phyloP scores from a whole-genome alignment of 768 basidiomycete genomes.

The Podaxis mareebaensis region DNA sequence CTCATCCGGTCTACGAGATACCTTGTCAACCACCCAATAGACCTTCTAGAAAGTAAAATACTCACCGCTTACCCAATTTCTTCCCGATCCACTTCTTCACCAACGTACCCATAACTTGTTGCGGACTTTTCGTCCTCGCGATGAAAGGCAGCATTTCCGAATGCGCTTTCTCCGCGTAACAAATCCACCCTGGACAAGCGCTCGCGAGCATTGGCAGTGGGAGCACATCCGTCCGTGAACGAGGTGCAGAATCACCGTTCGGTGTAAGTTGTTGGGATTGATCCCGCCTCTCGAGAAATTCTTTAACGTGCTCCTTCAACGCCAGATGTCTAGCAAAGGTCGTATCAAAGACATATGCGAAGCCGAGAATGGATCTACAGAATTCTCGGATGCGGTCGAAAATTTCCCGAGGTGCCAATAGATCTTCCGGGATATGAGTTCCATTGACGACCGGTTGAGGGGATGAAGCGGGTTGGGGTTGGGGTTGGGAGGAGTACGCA shows the following conservation, averaged over 20 bases:
- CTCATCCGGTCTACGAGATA: conserved; percentile 63
- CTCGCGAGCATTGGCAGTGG: conserved; percentile 88
- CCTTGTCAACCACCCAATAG: conserved; percentile 8
- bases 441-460: neutral
- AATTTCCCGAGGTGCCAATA: conserved; percentile 50
- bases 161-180: conserved; percentile 98
- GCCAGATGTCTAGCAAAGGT: conserved; percentile 91
- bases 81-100: conserved; percentile 86
- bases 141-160: conserved; percentile 92
- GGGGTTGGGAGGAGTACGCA: conserved; percentile 23
- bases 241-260: conserved; percentile 19
- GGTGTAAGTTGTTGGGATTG: conserved; percentile 22
- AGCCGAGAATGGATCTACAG: conserved; percentile 66
- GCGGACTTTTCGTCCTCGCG: conserved; percentile 85
- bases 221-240: neutral
- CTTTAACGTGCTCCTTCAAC: conserved; percentile 76
- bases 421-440: neutral
- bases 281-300: conserved; percentile 74
- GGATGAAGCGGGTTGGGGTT: conserved; percentile 16
- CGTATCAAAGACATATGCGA: conserved; percentile 88
- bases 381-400: conserved; percentile 74
- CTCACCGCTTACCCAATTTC: conserved; percentile 70
- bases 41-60: conserved; percentile 20
- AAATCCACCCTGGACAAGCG: conserved; percentile 99
- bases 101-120: conserved; percentile 91